Evolutionary conservation across 495 filamentous ascomycete genomes (phyloP).

Genomic region (Tuber indicum): DNA sequence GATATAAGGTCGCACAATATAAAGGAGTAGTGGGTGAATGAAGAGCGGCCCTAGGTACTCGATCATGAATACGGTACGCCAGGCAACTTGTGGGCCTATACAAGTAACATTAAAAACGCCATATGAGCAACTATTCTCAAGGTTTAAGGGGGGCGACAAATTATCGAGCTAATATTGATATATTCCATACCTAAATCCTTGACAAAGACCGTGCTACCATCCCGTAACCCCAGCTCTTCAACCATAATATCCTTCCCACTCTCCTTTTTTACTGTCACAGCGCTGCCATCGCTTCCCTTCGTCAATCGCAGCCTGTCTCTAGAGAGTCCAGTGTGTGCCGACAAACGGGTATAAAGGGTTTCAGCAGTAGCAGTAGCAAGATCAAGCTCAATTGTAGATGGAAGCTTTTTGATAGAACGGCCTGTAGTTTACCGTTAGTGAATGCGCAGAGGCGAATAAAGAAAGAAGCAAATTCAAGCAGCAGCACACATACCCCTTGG

Average conservation of each 20-base stretch:
- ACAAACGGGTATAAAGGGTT: slow-evolving; percentile 52
- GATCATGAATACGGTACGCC: slow-evolving; percentile 88
- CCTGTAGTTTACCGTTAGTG: slow-evolving; percentile 43
- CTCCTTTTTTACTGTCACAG: slow-evolving; percentile 62
- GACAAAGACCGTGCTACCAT: slow-evolving; percentile 68
- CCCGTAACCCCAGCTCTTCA: slow-evolving; percentile 58
- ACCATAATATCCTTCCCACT: slow-evolving; percentile 56
- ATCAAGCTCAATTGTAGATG: slow-evolving; percentile 57
- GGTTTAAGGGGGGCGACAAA: neutral
- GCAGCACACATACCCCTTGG: neutral
- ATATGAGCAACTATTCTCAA: slow-evolving; percentile 1
- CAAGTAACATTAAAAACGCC: slow-evolving; percentile 7
- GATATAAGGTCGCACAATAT: slow-evolving; percentile 63
- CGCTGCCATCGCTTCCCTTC: slow-evolving; percentile 60
- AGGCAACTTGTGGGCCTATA: slow-evolving; percentile 79
- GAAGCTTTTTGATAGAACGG: slow-evolving; percentile 61
- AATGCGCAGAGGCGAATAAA: neutral
- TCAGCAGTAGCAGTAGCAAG: slow-evolving; percentile 49
- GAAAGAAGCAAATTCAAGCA: neutral
- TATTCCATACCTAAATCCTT: slow-evolving; percentile 79
- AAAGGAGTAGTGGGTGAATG: slow-evolving; percentile 69
- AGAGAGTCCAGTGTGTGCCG: slow-evolving; percentile 50
- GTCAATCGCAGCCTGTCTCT: slow-evolving; percentile 63
- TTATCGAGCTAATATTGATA: slow-evolving; percentile 1
- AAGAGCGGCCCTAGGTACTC: slow-evolving; percentile 94